Evolutionary conservation across 179 eudicot genomes (phyloP).

Genomic region (Spinacia oleracea): DNA sequence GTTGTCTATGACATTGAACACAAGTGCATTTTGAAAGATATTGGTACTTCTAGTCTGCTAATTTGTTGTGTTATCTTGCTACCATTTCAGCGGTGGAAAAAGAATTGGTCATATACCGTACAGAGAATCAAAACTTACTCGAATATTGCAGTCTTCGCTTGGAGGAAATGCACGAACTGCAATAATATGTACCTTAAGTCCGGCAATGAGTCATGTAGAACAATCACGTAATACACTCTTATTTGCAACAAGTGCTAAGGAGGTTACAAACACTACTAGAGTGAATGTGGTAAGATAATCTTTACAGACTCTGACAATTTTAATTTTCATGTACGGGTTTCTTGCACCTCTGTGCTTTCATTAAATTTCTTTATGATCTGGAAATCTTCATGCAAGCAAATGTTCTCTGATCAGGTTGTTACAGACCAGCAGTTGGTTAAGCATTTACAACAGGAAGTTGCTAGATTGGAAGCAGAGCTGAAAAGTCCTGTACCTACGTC

Average conservation of each 20-base stretch:
- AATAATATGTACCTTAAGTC: constrained; percentile 91
- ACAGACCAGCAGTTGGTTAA: constrained; percentile 78
- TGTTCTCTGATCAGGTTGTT: constrained; percentile 62
- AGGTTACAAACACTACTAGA: constrained; percentile 87
- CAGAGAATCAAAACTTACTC: constrained; percentile 93
- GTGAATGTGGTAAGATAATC: constrained; percentile 73
- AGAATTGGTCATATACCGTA: constrained; percentile 85
- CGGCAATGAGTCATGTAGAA: constrained; percentile 92
- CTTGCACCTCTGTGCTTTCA: neutral
- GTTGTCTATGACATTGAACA: constrained; percentile 11
- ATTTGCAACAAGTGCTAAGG: constrained; percentile 95
- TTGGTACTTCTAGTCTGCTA: neutral
- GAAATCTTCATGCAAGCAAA: constrained; percentile 9
- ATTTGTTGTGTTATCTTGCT: neutral
- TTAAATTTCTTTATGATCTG: neutral
- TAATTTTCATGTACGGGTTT: constrained; percentile 8
- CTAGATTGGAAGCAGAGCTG: constrained; percentile 89
- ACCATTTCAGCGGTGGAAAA: constrained; percentile 65
- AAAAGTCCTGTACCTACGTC: constrained; percentile 78
- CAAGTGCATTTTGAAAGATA: neutral
- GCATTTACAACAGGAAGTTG: constrained; percentile 84
- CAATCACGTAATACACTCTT: constrained; percentile 87
- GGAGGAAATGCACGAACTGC: constrained; percentile 99
- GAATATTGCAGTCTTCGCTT: constrained; percentile 89
- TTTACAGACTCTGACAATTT: neutral